Evolutionary conservation across 495 filamentous ascomycete genomes (phyloP).

Genomic region (Penicillium turbatum): DNA sequence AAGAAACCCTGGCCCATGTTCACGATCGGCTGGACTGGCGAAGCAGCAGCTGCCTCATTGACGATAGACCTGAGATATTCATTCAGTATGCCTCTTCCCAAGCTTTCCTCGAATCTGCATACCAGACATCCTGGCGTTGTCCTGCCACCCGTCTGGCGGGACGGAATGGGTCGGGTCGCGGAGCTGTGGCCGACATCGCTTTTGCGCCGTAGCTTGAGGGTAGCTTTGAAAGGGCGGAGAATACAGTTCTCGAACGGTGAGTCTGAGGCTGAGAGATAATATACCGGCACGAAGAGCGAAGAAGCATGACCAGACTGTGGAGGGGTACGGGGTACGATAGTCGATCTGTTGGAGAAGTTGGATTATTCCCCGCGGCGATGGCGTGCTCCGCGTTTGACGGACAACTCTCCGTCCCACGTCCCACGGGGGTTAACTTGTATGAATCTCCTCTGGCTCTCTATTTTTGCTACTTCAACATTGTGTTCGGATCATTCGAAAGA

Average conservation of each 20-base stretch:
- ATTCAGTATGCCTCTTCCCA: not conserved
- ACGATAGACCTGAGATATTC: constrained; percentile 71
- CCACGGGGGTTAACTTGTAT: not conserved
- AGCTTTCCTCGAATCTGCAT: constrained; percentile 11
- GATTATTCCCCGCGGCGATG: constrained; percentile 8
- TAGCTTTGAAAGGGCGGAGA: constrained; percentile 6
- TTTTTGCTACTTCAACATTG: not conserved
- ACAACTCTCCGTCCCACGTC: not conserved
- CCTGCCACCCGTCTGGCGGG: constrained; percentile 78
- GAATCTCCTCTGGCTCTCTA: not conserved
- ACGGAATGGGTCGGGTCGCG: constrained; percentile 49
- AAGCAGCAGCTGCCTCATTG: constrained; percentile 84
- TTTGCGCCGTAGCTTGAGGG: constrained; percentile 26
- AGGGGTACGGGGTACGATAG: not conserved
- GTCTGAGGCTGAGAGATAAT: not conserved
- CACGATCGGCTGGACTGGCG: constrained; percentile 83
- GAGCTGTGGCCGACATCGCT: constrained; percentile 43
- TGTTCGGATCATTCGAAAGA: not conserved
- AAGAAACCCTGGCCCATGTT: constrained; percentile 99
- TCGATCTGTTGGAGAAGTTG: not conserved
- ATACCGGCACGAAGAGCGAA: not conserved
- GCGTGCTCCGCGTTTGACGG: constrained; percentile 19
- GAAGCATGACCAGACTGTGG: constrained; percentile 1
- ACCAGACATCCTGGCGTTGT: constrained; percentile 94
- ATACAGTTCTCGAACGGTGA: constrained; percentile 6